Evolutionary conservation across 768 basidiomycete species (phyloP), one percentile per base, ranked within the genome.

Genomic region (Gelatoporia subvermispora): DNA sequence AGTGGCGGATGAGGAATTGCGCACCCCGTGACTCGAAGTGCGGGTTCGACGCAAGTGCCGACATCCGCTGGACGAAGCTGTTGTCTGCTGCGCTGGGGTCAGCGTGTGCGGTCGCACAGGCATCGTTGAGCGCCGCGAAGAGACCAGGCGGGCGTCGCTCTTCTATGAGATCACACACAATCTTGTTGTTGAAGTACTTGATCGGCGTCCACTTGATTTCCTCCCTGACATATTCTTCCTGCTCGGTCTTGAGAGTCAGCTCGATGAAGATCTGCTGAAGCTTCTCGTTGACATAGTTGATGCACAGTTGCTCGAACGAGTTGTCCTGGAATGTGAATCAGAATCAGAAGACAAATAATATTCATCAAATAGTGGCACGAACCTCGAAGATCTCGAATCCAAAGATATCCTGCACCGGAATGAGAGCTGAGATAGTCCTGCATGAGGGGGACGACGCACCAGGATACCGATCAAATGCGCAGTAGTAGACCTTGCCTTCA

Each of bases 201-300:
- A 99, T 99, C 0, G 94, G 94, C 0, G 88, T 95, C 96, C 96
- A 99, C 68, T 97, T 91, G 72, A 99, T 99, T 67, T 95, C 87
- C 68, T 99, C 96, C 48, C 90, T 81, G 23, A 97, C 93, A 61
- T 99, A 99, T 69, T 99, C 96, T 65, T 99, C 96, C 67, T 99
- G 96, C 64, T 99, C 96, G 16, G 95, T 93, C 75, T 99, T 99
- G 63, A 99, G 75, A 0, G 96, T 99, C 43, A 99, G 76, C 67
- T 99, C 94, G 60, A 99, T 99, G 72, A 99, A 99, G 61, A 98
- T 99, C 64, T 95, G 95, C 60, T 99, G 95, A 21, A 99, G 78
- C 70, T 99, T 99, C 70, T 99, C 96, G 76, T 99, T 99, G 72
- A 98, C 96, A 60, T 99, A 99, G 74, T 99, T 99, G 77, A 99